Evolutionary conservation across 176 grass and related monocot species (phyloP).

Genomic region (Elaeis guineensis): DNA sequence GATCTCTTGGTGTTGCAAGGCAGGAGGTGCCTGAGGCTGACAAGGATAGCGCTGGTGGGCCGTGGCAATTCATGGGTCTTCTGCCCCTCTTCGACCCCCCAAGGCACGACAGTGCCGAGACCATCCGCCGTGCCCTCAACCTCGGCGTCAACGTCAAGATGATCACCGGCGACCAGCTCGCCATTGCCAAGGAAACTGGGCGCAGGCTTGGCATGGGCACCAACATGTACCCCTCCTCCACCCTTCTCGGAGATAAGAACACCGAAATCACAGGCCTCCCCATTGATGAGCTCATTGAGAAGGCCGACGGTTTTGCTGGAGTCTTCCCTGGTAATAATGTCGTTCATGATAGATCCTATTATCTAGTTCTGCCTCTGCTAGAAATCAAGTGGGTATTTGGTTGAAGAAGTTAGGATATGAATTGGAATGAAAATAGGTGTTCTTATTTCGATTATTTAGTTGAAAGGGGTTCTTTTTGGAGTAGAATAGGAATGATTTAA

Average conservation of each 20-base stretch:
- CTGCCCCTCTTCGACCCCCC: constrained; percentile 87
- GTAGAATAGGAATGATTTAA: no score
- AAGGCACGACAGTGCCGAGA: constrained; percentile 86
- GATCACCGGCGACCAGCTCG: constrained; percentile 95
- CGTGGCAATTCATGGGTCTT: constrained; percentile 79
- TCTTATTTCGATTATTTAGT: no score
- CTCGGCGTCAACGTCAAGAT: constrained; percentile 94
- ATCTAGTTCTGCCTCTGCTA: no score
- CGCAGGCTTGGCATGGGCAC: constrained; percentile 86
- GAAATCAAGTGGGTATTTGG: no score
- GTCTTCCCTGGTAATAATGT: constrained; percentile 54
- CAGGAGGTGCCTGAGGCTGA: constrained; percentile 64
- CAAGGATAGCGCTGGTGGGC: constrained; percentile 61
- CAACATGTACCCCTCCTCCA: constrained; percentile 90
- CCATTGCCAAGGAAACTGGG: constrained; percentile 83
- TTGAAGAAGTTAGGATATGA: no score
- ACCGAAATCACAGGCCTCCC: constrained; percentile 42
- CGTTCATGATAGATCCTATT: background rate
- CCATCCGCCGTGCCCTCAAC: constrained; percentile 68
- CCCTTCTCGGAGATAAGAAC: constrained; percentile 70
- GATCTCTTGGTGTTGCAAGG: constrained; percentile 61
- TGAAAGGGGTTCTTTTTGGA: no score
- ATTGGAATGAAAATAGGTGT: no score
- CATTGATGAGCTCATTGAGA: constrained; percentile 94
- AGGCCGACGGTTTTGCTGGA: constrained; percentile 80